Base-by-base conservation (phyloP, 2,329 filamentous ascomycete species). In the Decorospora gaudefroyi region DNA sequence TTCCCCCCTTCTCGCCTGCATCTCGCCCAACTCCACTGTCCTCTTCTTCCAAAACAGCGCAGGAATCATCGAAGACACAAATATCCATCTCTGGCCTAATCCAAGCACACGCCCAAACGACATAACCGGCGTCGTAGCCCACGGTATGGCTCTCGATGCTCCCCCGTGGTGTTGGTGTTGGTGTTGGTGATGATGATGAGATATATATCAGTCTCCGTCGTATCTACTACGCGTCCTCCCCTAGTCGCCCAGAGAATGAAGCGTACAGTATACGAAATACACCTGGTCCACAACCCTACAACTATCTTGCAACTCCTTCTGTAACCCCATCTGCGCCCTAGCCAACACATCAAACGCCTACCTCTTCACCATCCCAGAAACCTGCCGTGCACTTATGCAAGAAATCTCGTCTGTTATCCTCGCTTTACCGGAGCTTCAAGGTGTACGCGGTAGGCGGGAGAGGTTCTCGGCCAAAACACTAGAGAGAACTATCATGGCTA, bases 301-400 rank as follows among this genome's bases (percentile, higher is more conserved):
- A 17, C 3, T 33, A 11, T 36, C 35, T 19, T 22, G 21, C 11
- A 45, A 45, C 23, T 35, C 42, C n/a, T 39, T 45, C 19, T 41
- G 18, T 27, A 45, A 45, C 12, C 42, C 42, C 9, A 38, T 45
- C 26, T 45, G 42, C 27, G 42, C 42, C 6, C 42, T 45, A 19
- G 42, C 37, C 7, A 36, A 45, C 21, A 13, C 42, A 6, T 13
- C 28, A n/a, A 45, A 29, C 5, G 30, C 29, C 8, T 40, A 45
- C 18, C 27, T 45, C 16, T 15, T 46, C 37, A 42, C 26, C 29
- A 46, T 42, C n/a, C 42, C 36, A 26, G 42, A 45, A 19, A 41
- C 30, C 16, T 16, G 16, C 4, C 28, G n/a, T 13, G 23, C 13
- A 23, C 37, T 46, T 17, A 39, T 46, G 22, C 19, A 27, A n/a